These are phyloP conservation scores for Naematelia encephala DNA, from an alignment of 768 basidiomycete species.

Conservation along the genomic window DNA sequence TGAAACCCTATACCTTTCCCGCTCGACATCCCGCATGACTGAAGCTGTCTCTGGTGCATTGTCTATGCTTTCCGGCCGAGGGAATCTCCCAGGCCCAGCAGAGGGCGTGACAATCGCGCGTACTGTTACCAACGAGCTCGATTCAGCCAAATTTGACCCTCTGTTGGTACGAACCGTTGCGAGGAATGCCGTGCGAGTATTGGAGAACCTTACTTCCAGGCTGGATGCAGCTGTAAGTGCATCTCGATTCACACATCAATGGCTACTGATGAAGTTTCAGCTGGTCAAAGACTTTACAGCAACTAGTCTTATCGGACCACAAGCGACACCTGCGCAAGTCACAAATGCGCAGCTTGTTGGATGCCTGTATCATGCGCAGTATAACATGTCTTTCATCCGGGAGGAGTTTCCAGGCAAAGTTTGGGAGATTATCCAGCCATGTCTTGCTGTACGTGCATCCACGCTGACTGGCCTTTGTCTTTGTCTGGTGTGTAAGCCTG, in stretches of 20 bases:
- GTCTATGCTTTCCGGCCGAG: constrained; percentile 56
- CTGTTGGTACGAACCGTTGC: constrained; percentile 75
- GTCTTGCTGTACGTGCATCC: constrained; percentile 57
- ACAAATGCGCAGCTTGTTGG: constrained; percentile 74
- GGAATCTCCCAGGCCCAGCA: constrained; percentile 65
- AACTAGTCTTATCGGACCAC: constrained; percentile 67
- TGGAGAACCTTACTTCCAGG: constrained; percentile 67
- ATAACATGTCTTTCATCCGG: constrained; percentile 62
- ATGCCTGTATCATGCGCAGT: constrained; percentile 74
- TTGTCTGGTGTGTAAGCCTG: not conserved
- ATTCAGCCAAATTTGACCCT: constrained; percentile 89
- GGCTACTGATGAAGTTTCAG: constrained; percentile 55
- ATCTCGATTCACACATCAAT: not conserved
- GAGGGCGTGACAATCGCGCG: constrained; percentile 78
- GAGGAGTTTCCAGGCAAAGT: constrained; percentile 67
- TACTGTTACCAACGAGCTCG: constrained; percentile 81
- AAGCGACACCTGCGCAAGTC: constrained; percentile 72
- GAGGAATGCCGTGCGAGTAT: constrained; percentile 63
- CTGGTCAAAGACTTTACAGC: constrained; percentile 73
- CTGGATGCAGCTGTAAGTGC: constrained; percentile 68
- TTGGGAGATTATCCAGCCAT: constrained; percentile 58
- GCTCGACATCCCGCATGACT: constrained; percentile 75
- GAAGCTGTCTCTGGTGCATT: constrained; percentile 77
- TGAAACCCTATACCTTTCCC: constrained; percentile 82
- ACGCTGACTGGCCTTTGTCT: constrained; percentile 26